Conservation (phyloP, 768 basidiomycete species). For the Xanthoconium purpureum region DNA sequence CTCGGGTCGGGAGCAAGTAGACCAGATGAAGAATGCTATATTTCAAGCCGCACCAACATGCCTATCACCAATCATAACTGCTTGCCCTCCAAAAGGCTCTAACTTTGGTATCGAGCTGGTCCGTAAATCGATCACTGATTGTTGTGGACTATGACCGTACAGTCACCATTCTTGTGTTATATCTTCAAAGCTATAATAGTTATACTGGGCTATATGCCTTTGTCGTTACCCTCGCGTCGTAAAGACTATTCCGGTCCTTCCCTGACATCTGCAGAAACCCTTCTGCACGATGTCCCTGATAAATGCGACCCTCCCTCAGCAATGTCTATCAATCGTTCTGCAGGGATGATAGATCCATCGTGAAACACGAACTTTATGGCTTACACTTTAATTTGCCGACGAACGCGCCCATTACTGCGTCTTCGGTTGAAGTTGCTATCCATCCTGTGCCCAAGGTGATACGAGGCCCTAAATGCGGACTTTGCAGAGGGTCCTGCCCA, state of each 20-base stretch:
- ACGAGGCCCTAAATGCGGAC: not conserved
- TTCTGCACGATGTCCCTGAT: not conserved
- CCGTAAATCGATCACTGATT: constrained; percentile 56
- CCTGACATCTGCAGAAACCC: not conserved
- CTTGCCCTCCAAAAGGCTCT: constrained; percentile 44
- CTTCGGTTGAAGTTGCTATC: not conserved
- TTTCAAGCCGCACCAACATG: constrained; percentile 56
- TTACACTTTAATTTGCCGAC: not conserved
- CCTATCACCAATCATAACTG: constrained; percentile 61
- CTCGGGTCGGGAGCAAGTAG: constrained; percentile 36
- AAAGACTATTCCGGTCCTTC: not conserved
- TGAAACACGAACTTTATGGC: not conserved
- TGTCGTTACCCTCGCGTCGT: not conserved
- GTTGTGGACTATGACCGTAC: constrained; percentile 43
- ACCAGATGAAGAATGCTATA: constrained; percentile 48
- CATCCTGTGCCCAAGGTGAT: not conserved
- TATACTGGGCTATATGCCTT: not conserved
- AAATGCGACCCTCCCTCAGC: not conserved
- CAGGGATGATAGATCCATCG: not conserved
- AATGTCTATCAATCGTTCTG: not conserved
- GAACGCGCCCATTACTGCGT: not conserved
- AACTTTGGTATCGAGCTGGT: constrained; percentile 56
- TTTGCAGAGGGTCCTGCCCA: not conserved
- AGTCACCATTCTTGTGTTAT: not conserved
- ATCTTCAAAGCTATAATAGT: not conserved